Evolutionary conservation across 257 asterid genomes (phyloP), one percentile per base, ranked within the genome.

Genomic region (Mitragyna speciosa): DNA sequence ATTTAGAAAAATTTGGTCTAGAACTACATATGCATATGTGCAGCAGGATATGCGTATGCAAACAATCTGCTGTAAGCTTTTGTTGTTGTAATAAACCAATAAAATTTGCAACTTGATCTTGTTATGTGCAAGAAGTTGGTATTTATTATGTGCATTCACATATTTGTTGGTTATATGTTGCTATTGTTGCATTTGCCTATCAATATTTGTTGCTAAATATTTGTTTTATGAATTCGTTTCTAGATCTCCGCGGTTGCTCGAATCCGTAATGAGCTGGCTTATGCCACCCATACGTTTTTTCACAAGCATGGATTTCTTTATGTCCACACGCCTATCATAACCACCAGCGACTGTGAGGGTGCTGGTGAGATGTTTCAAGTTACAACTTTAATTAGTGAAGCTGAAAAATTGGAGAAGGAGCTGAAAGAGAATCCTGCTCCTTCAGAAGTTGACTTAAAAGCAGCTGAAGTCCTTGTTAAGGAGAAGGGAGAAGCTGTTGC

Each of bases 281-380:
- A 84, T 87, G 98, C 98, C 39, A 96, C 99, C 63, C 99, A 96
- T 82, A 91, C 98, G 15, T 96, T 94, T 92, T 96, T 93, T 90
- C 95, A 93, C 75, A 83, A 93, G 66, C 93, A 96, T 77, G 93
- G 93, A 6, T 96, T 96, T 83, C 93, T 96, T 26, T 93, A 92
- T 76, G 91, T 96, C 72, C 98, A 96, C 82, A 96, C 99, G 59
- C 98, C 99, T 61, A 92, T 95, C 66, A 81, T 96, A 76, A 93
- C 99, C 41, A 94, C 99, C 56, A 96, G 97, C 85, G 99, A 96
- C 81, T 96, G 99, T 79, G 99, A 95, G 90, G 99, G 99, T 76
- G 99, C 99, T 30, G 99, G 99, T n/a, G 99, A 96, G 90, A 96
- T 96, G 99, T 96, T 96, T 81, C 97, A 96, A 87, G 99, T 94